A percentile compares a stretch with the other conserved stretches of the same genome.
These are phyloP conservation scores for Magnusiomyces fungicola DNA, from an alignment of 1,139 yeast genomes.

Conservation along the genomic window DNA sequence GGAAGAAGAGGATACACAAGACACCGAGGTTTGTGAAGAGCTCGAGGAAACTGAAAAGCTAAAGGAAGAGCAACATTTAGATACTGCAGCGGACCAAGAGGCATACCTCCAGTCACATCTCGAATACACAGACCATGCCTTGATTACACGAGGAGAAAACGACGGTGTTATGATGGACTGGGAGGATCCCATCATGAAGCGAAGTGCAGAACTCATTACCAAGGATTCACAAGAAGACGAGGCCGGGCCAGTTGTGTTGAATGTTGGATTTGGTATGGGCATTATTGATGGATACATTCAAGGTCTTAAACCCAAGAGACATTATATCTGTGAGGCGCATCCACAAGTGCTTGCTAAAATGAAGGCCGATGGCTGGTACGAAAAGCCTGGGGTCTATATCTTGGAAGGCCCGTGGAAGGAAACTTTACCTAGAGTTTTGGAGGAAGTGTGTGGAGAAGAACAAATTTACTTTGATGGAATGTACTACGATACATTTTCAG, in stretches of 20 bases:
- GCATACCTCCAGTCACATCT: constrained; percentile 61
- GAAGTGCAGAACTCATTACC: constrained; percentile 55
- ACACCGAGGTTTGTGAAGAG: constrained; percentile 16
- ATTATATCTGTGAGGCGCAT: constrained; percentile 90
- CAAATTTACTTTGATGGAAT: constrained; percentile 73
- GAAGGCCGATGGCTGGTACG: constrained; percentile 76
- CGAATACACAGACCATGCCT: constrained; percentile 61
- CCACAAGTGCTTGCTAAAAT: constrained; percentile 77
- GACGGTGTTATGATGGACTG: constrained; percentile 99
- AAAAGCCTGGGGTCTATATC: constrained; percentile 60
- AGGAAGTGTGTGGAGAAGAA: constrained; percentile 24
- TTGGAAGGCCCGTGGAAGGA: constrained; percentile 93
- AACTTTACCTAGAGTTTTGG: constrained; percentile 55
- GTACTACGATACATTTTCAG: constrained; percentile 90
- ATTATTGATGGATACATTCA: constrained; percentile 80
- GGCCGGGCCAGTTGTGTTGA: constrained; percentile 49
- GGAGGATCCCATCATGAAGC: constrained; percentile 78
- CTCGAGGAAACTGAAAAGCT: constrained; percentile 16
- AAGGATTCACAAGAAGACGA: constrained; percentile 20
- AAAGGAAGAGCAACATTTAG: no score
- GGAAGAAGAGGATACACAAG: neutral
- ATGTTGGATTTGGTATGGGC: constrained; percentile 96
- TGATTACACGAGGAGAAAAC: constrained; percentile 60
- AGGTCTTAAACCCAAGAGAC: constrained; percentile 50
- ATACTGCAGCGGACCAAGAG: constrained; percentile 41